Evolutionary conservation across 164 flowering plant species (phyloP), one percentile per base, ranked within the genome.

Genomic region (Macadamia integrifolia): DNA sequence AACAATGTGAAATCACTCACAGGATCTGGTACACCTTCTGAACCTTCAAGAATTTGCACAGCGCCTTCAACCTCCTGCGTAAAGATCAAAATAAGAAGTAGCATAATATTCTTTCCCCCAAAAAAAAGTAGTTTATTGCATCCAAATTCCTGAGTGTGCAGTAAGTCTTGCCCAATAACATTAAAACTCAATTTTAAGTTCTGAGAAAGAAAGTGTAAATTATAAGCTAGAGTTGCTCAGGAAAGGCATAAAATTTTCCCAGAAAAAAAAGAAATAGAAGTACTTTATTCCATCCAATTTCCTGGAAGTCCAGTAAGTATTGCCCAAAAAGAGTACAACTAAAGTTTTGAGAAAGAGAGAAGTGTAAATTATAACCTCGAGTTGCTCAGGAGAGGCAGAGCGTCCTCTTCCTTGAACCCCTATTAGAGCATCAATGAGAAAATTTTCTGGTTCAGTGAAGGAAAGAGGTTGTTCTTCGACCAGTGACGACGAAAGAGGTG

Each of bases 381-480:
- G 92, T 72, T 93, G 96, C 65, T 73, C 78, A n/a, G 88, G 81
- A 71, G 98, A 83, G 73, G 92, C 91, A 28, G 88, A 79, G 69
- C 88, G 87, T 56, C 98, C 98, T 31, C 97, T 87, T 65, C 97
- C 98, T 80, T 93, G 97, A n/a, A 91, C 82, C 0, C 98, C 97
- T 13, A 93, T 72, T 13, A 93, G 82, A 12, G 90, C 89, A 31
- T 88, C 87, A 29, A 93, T 67, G 6, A 93, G 85, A 9, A 57
- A 69, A 60, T 70, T 82, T 68, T 93, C 97, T 5, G 83, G 81
- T 58, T 89, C 82, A 1, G 84, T 81, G 60, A 91, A 86, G 0
- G 82, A 67, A 8, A 72, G 48, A 1, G 66, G 70, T 32, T 69
- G 79, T 46, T 83, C 74, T 6, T 76, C 82, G 7, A 79, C 77